These are phyloP conservation scores for Quercus engelmannii DNA, from an alignment of 306 rosid species.

Conservation along the genomic window DNA sequence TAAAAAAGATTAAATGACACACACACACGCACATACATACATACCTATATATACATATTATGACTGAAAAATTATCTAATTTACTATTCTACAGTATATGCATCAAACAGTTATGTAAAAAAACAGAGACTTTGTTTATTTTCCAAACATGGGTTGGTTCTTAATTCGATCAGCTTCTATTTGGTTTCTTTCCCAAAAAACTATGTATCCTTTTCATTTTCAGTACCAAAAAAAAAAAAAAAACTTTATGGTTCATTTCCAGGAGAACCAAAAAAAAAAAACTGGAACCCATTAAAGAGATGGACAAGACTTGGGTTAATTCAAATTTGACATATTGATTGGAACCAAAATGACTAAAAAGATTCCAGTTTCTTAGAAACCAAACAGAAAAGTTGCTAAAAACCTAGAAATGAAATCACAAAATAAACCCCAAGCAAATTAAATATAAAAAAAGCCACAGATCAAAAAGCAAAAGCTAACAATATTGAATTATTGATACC, in stretches of 20 bases:
- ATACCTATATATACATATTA: not conserved
- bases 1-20: not conserved
- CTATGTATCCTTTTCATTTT: too few relatives aligned
- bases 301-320: not conserved
- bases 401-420: not conserved
- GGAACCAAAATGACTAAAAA: not conserved
- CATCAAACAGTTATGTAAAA: not conserved
- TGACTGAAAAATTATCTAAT: not conserved
- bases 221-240: not conserved
- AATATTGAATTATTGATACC: not conserved
- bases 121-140: not conserved
- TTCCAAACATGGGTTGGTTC: not conserved
- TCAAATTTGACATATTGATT: not conserved
- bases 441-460: not conserved
- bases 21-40: not conserved
- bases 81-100: not conserved
- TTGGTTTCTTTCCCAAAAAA: too few relatives aligned
- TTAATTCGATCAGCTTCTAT: too few relatives aligned
- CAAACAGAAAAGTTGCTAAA: conserved; percentile 9
- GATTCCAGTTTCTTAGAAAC: not conserved
- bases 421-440: not conserved
- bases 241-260: not conserved
- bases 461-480: not conserved
- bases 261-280: not conserved
- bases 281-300: not conserved